Evolutionary conservation across 208 protist genomes (phyloP), one percentile per base, ranked within the genome.

Genomic region (Trypanosoma vivax): DNA sequence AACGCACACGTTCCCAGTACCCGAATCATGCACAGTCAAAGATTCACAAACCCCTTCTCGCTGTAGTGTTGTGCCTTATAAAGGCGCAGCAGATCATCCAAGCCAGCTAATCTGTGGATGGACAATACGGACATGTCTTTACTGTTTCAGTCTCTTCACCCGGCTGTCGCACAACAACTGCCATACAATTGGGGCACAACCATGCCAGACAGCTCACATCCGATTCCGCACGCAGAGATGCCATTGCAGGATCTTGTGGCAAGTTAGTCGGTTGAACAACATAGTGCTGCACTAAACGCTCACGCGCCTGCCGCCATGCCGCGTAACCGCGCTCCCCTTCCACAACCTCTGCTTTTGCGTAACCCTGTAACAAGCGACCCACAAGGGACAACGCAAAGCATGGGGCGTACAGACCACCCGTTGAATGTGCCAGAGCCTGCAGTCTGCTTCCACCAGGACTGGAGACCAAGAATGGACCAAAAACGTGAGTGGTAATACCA

Each of bases 171-270:
- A 72, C 53, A 48, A 83, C 45, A 4, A 88, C 65, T 11, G 70
- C 70, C 69, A 86, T 85, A 61, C 80, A 88, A 11, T 42, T 50
- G 3, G 84, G 73, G 42, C 80, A 88, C 37, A 88, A 59, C 81
- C 84, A 88, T 23, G 60, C 84, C 46, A 88, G 43, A 47, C 73
- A 46, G 37, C 73, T 70, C 10, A 47, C 40, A 2, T 66, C 52
- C 39, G 28, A n/a, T 51, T 18, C 39, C 46, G 14, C 29, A 13
- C 24, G 41, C 21, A 5, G 11, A 2, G 10, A 23, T 42, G 23
- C n/a, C 28, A n/a, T 33, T 3, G 10, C 35, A 18, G 60, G 55
- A n/a, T 35, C 25, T 9, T 38, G 62, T 18, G 77, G 75, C 4
- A 89, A 69, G 63, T 74, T 71, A 0, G 73, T 57, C 5, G 84